Conservation (phyloP, 176 grass and related monocot species). For the Zea luxurians region DNA sequence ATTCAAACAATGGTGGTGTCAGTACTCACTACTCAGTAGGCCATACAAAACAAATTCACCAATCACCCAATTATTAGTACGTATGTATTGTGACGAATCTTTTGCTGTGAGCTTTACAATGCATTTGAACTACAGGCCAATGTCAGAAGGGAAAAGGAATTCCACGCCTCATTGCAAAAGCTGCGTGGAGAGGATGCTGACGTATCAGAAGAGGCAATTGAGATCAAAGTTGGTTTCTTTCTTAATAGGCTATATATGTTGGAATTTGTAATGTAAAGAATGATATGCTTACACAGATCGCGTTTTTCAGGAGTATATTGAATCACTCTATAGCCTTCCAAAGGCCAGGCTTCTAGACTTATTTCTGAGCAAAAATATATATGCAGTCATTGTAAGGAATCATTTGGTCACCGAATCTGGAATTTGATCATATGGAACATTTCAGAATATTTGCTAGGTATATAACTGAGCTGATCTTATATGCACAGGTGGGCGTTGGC, state of each 20-base stretch:
- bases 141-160: slow-evolving; percentile 59
- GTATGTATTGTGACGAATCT: neutral
- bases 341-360: slow-evolving; percentile 52
- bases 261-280: slow-evolving; percentile 16
- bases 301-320: slow-evolving; percentile 60
- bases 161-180: slow-evolving; percentile 56
- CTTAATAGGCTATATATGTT: slow-evolving; percentile 15
- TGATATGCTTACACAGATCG: neutral
- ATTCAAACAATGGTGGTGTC: neutral
- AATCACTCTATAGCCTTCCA: slow-evolving; percentile 52
- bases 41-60: neutral
- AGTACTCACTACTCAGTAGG: too few relatives aligned
- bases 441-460: neutral
- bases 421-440: slow-evolving; percentile 13
- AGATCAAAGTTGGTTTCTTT: slow-evolving; percentile 62
- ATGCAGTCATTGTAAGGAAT: slow-evolving; percentile 64
- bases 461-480: slow-evolving; percentile 10
- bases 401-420: neutral
- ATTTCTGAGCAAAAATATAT: slow-evolving; percentile 61
- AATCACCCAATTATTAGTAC: slow-evolving; percentile 3
- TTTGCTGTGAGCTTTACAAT: slow-evolving; percentile 9
- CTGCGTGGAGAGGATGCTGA: slow-evolving; percentile 56
- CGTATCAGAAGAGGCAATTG: slow-evolving; percentile 53
- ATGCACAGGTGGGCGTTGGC: slow-evolving; percentile 59
- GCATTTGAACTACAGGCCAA: slow-evolving; percentile 55